A percentile compares a stretch with the other conserved stretches of the same genome.
phyloP scores from a whole-genome alignment of 768 basidiomycete species.

The Panaeolus cyanescens region DNA sequence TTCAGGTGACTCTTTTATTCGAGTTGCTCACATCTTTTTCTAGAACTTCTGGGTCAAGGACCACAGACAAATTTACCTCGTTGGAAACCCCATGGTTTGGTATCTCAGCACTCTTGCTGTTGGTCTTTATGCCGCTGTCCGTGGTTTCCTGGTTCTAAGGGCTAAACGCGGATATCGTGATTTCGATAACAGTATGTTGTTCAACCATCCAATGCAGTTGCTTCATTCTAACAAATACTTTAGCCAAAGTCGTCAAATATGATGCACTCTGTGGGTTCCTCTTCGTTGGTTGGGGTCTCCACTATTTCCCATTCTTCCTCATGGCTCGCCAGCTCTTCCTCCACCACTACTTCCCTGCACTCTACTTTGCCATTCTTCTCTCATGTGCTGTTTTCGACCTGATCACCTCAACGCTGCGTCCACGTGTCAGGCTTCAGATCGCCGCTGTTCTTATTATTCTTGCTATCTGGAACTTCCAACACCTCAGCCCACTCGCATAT shows the following conservation, averaged over 20 bases:
- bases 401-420: conserved; percentile 74
- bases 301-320: conserved; percentile 97
- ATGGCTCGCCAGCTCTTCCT: conserved; percentile 98
- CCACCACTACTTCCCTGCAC: conserved; percentile 96
- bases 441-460: conserved; percentile 73
- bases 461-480: conserved; percentile 75
- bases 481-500: conserved; percentile 83
- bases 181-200: conserved; percentile 82
- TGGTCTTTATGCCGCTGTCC: conserved; percentile 61
- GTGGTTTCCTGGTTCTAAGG: conserved; percentile 82
- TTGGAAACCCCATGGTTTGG: conserved; percentile 96
- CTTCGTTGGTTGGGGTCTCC: conserved; percentile 87
- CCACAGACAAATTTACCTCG: conserved; percentile 90
- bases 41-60: conserved; percentile 99
- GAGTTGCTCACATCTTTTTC: neutral
- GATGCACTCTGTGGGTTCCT: conserved; percentile 90
- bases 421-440: conserved; percentile 77
- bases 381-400: conserved; percentile 82
- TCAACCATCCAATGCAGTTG: neutral
- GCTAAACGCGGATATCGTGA: conserved; percentile 91
- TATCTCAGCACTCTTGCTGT: conserved; percentile 80
- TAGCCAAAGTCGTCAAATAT: conserved; percentile 91
- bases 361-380: conserved; percentile 91
- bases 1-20: neutral
- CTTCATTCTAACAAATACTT: conserved; percentile 3